These are phyloP conservation scores for Schizosaccharomyces versatilis DNA, from an alignment of 1,139 yeast genomes.

Conservation along the genomic window DNA sequence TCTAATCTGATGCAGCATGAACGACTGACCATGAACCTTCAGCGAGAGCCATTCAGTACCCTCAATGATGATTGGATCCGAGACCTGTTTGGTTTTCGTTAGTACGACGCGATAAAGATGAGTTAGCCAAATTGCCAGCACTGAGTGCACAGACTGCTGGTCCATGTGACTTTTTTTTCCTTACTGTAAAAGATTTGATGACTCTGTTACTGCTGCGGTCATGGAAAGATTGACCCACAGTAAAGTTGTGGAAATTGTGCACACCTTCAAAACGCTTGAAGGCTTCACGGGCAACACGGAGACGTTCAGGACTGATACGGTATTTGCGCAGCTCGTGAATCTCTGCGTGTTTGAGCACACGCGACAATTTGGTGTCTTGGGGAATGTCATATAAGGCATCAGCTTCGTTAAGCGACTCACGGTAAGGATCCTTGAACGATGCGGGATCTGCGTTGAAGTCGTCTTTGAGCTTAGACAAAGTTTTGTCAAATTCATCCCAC, in stretches of 20 bases:
- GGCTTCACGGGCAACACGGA: conserved; percentile 41
- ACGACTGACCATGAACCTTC: conserved; percentile 92
- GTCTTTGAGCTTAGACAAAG: not conserved
- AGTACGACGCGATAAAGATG: too few species aligned
- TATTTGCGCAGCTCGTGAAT: conserved; percentile 34
- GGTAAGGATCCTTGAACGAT: not conserved
- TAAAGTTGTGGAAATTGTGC: conserved; percentile 88
- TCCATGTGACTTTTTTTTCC: not conserved
- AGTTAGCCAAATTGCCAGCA: too few species aligned
- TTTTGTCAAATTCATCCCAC: not conserved
- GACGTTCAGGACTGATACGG: conserved; percentile 39
- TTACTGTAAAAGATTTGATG: conserved; percentile 48
- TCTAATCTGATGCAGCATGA: conserved; percentile 94
- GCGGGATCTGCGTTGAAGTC: not conserved
- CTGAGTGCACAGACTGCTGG: too few species aligned
- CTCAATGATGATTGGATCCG: conserved; percentile 82
- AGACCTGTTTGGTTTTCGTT: conserved; percentile 17
- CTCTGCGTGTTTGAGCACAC: not conserved
- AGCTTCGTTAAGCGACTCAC: not conserved
- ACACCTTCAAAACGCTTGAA: conserved; percentile 61
- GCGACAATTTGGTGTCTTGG: not conserved
- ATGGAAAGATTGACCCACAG: conserved; percentile 65
- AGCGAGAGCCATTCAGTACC: conserved; percentile 92
- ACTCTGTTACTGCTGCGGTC: conserved; percentile 69
- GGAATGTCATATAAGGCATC: not conserved